Base-by-base conservation (phyloP, 2,329 filamentous ascomycete genomes). In the Aureobasidium sp. region DNA sequence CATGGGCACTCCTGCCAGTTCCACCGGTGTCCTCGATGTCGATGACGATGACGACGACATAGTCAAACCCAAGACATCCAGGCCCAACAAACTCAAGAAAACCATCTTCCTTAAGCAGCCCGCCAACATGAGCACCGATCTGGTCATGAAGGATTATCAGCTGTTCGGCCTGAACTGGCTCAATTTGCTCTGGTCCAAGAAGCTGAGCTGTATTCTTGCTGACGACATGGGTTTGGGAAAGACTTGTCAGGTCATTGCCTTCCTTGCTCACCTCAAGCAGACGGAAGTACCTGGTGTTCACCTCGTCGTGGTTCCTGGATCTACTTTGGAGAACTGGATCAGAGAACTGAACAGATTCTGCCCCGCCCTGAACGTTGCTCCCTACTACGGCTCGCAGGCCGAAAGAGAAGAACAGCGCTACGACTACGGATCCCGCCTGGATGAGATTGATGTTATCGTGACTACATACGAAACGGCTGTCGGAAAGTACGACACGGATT, bases 161-260 rank as follows among this genome's bases (percentile, higher is more conserved):
- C 77, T 97, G 21, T 90, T 95, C 31, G 94, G 94, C 4, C 81
- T 99, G 55, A 97, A 97, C 70, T 99, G 94, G 94, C 82, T 99
- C 69, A 85, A 86, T 60, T 75, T 97, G 47, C 80, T 99, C 15
- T 95, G 90, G 75, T 81, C 86, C 57, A 85, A 89, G 61, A 81
- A 85, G 29, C 82, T 95, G 55, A 93, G 90, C 47, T 93, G 91
- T 64, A 97, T 99, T 60, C 79, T 99, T 19, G 94, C 94, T 1
- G 94, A 99, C 70, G 94, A 99, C 70, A 99, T 99, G 94, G 94
- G 89, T 55, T 68, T 84, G 42, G 94, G 94, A 47, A 99, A 99
- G 78, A 99, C 94, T 0, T 96, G 91, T 67, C 93, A 99, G 69
- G 90, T 97, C 63, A 96, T 99, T 66, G 86, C 90, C 0, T 90